phyloP scores from a whole-genome alignment of 2,329 filamentous ascomycete species.

The Trichoderma atrobrunneum region DNA sequence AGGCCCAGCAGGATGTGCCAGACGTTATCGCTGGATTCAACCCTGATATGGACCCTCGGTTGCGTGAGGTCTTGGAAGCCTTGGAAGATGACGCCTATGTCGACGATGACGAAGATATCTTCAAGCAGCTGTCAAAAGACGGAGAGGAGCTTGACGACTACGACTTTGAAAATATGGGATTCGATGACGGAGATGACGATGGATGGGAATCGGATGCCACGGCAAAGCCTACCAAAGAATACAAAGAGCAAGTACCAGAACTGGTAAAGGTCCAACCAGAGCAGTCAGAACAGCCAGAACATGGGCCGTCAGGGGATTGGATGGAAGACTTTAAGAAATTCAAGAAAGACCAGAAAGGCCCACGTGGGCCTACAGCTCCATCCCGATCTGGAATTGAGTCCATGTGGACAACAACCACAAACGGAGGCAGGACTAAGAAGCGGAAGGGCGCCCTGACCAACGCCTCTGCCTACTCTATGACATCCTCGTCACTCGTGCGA shows the following conservation, averaged over 20 bases:
- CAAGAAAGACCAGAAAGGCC: conserved; percentile 71
- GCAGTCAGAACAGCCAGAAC: conserved; percentile 45
- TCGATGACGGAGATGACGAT: conserved; percentile 62
- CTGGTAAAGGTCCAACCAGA: conserved; percentile 46
- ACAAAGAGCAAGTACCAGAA: conserved; percentile 49
- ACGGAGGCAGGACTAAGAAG: conserved; percentile 84
- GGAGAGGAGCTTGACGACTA: conserved; percentile 71
- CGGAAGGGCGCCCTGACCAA: conserved; percentile 90
- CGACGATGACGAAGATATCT: conserved; percentile 82
- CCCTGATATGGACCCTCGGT: conserved; percentile 92
- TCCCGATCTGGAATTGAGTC: conserved; percentile 64
- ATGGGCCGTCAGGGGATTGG: conserved; percentile 75
- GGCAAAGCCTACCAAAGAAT: conserved; percentile 67
- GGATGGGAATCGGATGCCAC: conserved; percentile 97
- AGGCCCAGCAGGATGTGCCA: conserved; percentile 88
- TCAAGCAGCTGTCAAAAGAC: conserved; percentile 67
- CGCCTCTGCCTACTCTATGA: conserved; percentile 87
- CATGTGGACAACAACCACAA: conserved; percentile 71
- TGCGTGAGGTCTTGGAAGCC: conserved; percentile 88
- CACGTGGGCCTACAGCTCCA: conserved; percentile 39
- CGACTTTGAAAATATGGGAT: conserved; percentile 71
- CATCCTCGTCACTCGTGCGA: conserved; percentile 78
- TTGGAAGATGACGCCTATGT: conserved; percentile 95
- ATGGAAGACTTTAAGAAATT: conserved; percentile 91
- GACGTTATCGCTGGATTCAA: conserved; percentile 92